Evolutionary conservation across 257 asterid genomes (phyloP).

Genomic region (Solanum verrucosum): DNA sequence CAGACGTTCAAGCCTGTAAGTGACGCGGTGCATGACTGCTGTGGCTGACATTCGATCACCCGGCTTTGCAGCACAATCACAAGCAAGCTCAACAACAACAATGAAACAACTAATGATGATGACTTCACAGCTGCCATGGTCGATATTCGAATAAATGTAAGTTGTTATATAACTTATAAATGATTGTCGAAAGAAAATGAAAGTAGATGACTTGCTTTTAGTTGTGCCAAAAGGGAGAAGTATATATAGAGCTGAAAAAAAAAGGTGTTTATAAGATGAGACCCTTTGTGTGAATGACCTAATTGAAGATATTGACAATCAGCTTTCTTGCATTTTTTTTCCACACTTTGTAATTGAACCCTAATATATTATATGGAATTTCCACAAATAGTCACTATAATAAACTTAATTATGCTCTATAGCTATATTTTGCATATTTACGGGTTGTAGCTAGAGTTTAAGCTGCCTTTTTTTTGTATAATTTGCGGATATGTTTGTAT

Average conservation of each 20-base stretch:
- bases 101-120: not conserved
- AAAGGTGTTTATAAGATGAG: not conserved
- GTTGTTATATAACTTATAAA: not conserved
- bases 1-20: slow-evolving; percentile 7
- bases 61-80: slow-evolving; percentile 11
- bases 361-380: not conserved
- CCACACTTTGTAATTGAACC: not conserved
- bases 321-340: not conserved
- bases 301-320: not conserved
- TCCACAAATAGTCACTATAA: not conserved
- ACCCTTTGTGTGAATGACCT: slow-evolving; percentile 23
- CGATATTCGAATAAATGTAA: not conserved
- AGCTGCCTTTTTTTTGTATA: not conserved
- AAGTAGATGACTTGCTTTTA: not conserved
- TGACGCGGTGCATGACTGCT: slow-evolving; percentile 33
- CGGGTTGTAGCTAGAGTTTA: not conserved
- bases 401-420: too few species aligned
- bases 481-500: not conserved
- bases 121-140: not conserved
- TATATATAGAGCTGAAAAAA: not conserved
- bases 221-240: not conserved
- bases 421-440: too few species aligned
- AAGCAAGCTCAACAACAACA: not conserved
- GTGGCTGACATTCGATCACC: slow-evolving; percentile 10
- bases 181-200: not conserved